Base-by-base conservation (phyloP, 1,284 basidiomycete genomes). In the Cryptococcus deneoformans region DNA sequence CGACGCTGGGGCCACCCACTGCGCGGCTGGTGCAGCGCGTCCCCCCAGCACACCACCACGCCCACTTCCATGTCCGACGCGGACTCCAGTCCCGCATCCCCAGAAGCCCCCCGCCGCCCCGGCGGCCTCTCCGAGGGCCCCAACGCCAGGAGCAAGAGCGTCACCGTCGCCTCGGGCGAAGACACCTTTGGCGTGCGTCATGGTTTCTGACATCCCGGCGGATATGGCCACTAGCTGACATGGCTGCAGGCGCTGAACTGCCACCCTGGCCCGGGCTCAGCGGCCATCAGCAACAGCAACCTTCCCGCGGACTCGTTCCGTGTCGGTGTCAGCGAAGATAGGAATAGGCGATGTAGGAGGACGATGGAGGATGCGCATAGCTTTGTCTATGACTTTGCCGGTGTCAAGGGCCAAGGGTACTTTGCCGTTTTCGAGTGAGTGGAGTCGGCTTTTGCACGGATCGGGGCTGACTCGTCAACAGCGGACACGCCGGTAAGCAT, bases 291-390 rank as follows among this genome's bases (percentile, higher is more conserved):
- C 11, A 14, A 42, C 49, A 35, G 16, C 34, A 56, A n/a, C 24
- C 44, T 16, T 53, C 59, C 35, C 16, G 3, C 20, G 40, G 54
- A 84, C 10, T 88, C 86, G 70, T 87, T 82, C 71, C 70, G 87
- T 63, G 86, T 98, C 48, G 96, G 95, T 20, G 85, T 99, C 20
- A 87, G 87, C 46, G 92, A 96, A 67, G 92, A 97, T 79, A 72
- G 79, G 48, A 84, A 84, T 67, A 91, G 88, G 76, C 90, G 93
- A 53, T 86, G 90, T 64, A 82, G 96, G 59, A 82, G 95, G 61
- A 91, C 88, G 39, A 99, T 99, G 96, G 96, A 99, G 77, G 96
- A 99, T 75, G 86, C 94, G 1, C 94, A 99, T 76, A 91, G 92
- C 37, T 97, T 97, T 70, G 85, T 98, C 54, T 89, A 94, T 64